Evolutionary conservation across 495 filamentous ascomycete species (phyloP), one percentile per base, ranked within the genome.

Genomic region (Aspergillus ellipticus): DNA sequence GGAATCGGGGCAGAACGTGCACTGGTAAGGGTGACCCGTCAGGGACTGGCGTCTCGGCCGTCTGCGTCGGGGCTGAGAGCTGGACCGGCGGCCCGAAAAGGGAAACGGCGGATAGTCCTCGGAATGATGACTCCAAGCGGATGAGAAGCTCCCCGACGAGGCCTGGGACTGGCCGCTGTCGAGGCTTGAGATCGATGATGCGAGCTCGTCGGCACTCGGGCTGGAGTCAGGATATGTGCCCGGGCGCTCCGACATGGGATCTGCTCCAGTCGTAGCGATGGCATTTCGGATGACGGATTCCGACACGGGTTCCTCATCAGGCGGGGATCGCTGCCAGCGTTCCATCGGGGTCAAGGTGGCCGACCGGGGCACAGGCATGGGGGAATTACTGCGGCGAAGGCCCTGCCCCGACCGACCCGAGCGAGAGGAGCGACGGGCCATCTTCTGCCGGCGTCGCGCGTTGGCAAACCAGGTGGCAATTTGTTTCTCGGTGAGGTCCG

Each of bases 1-100:
- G 0, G 84, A 87, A 53, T 89, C 84, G 0, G 84, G 84, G 65
- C 89, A 94, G 73, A 94, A 94, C 8, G 89, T 94, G 67, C 89
- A 94, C 63, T 92, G 86, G 70, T 85, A 94, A 47, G 55, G 57
- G 28, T 57, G 11, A 3, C 66, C 63, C 4, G 80, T 82, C 71
- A 37, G 19, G 6, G 50, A 24, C 17, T 19, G 83, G 74, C 75
- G 62, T 73, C 80, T 49, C 79, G 58, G 24, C 76, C 83, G 42
- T 45, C 48, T 48, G 20, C 49, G 64, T 78, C 55, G 63, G 39
- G 24, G 54, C 26, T 37, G 57, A 37, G 42, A 33, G 54, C 29
- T 49, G 53, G 56, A 52, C 4, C 57, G 57, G 1, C 60, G n/a
- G 6, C 29, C 45, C 2, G 45, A 48, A 6, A 48, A 13, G 3